These are phyloP conservation scores for Thelonectria blattea DNA, from an alignment of 2,329 filamentous ascomycete genomes.

Conservation along the genomic window DNA sequence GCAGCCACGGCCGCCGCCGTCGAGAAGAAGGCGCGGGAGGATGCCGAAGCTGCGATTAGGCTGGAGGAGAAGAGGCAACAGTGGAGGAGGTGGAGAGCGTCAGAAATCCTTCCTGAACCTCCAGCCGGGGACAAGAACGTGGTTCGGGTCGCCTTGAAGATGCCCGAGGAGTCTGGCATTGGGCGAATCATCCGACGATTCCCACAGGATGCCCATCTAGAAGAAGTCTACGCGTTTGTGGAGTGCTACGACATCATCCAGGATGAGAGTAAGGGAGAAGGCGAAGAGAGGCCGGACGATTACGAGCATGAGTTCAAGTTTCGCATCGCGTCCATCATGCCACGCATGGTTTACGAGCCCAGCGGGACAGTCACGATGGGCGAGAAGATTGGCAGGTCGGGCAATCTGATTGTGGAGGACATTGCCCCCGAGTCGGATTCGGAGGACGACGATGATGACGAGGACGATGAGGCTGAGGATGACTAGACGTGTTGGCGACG, in stretches of 20 bases:
- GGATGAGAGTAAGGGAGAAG: conserved; percentile 40
- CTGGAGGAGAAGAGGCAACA: conserved; percentile 57
- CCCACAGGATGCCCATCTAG: conserved; percentile 69
- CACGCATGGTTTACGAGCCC: conserved; percentile 79
- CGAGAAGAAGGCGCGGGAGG: conserved; percentile 64
- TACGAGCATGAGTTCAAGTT: conserved; percentile 89
- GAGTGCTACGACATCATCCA: conserved; percentile 80
- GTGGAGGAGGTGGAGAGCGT: conserved; percentile 83
- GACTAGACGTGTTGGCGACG: conserved; percentile 25
- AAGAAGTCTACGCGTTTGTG: conserved; percentile 95
- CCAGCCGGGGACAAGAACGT: conserved; percentile 65
- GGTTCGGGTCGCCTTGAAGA: conserved; percentile 73
- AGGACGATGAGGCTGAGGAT: conserved; percentile 34
- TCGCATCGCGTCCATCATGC: conserved; percentile 83
- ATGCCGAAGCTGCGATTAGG: conserved; percentile 65
- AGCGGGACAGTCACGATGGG: conserved; percentile 69
- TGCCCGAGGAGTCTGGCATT: conserved; percentile 64
- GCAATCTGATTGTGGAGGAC: conserved; percentile 87
- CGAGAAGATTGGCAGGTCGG: conserved; percentile 79
- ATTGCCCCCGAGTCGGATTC: conserved; percentile 44
- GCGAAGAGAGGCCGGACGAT: conserved; percentile 59
- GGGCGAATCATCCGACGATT: conserved; percentile 83
- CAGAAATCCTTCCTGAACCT: conserved; percentile 73
- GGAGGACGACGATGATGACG: conserved; percentile 36
- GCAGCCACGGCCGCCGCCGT: conserved; percentile 73